Percentiles rank a stretch among this genome's conserved stretches.
Evolutionary conservation across 2,329 filamentous ascomycete genomes (phyloP).

Genomic region (Diplodia seriata): DNA sequence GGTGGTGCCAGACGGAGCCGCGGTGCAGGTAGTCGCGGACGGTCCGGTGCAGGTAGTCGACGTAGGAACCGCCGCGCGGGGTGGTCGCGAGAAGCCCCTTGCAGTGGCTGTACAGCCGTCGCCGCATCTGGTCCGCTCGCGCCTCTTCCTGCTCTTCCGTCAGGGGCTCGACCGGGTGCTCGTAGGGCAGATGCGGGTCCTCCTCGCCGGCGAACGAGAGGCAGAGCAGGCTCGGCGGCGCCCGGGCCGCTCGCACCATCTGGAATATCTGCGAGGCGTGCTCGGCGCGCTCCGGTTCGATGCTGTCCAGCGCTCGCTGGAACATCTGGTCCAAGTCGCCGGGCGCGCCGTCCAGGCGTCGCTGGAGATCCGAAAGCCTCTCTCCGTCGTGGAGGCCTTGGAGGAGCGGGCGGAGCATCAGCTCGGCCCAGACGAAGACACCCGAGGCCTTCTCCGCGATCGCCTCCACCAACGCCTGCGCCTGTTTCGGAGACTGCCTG

Average conservation of each 20-base stretch:
- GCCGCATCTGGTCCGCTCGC: conserved; percentile 1
- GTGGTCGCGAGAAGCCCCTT: conserved; percentile 6
- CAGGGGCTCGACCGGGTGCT: neutral
- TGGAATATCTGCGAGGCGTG: conserved; percentile 34
- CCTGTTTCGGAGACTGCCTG: neutral
- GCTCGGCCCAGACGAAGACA: conserved; percentile 29
- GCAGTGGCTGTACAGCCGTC: conserved; percentile 8
- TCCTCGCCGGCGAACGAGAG: conserved; percentile 29
- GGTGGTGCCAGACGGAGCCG: conserved; percentile 14
- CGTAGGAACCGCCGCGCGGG: neutral
- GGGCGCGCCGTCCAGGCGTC: conserved; percentile 36
- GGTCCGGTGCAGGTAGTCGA: conserved; percentile 32
- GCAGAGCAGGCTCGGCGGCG: conserved; percentile 1
- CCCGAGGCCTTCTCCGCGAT: conserved; percentile 24
- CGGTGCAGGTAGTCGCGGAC: conserved; percentile 31
- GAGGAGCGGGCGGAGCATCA: conserved; percentile 23
- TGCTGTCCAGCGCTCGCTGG: conserved; percentile 35
- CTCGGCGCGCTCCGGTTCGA: conserved; percentile 35
- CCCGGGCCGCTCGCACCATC: conserved; percentile 1
- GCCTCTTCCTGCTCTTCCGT: conserved; percentile 21
- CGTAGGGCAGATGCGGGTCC: neutral
- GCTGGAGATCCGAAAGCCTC: conserved; percentile 35
- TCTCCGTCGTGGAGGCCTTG: conserved; percentile 34
- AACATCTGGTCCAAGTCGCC: conserved; percentile 37
- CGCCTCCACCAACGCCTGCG: conserved; percentile 9